These are phyloP conservation scores for Fusarium sp. DNA, from an alignment of 2,329 filamentous ascomycete genomes.

Conservation along the genomic window DNA sequence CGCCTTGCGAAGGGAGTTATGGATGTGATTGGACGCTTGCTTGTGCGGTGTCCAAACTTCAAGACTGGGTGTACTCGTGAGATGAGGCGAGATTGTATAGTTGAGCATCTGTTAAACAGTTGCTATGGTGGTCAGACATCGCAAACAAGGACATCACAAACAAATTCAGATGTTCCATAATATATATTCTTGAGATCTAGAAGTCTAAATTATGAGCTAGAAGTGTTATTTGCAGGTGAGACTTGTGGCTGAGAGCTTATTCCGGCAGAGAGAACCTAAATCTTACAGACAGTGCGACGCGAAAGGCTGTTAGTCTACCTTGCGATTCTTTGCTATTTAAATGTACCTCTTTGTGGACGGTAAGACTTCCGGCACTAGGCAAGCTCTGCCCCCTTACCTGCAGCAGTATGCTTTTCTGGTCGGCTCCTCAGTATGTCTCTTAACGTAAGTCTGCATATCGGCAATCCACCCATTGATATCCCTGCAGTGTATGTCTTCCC, in stretches of 20 bases:
- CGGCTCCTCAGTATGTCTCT: rapidly evolving
- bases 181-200: background rate
- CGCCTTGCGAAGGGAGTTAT: background rate
- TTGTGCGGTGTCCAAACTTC: background rate
- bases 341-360: no score
- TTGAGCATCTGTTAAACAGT: background rate
- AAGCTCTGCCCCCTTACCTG: rapidly evolving
- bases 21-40: background rate
- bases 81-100: background rate
- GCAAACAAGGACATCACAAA: no score
- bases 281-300: rapidly evolving
- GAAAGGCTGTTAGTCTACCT: rapidly evolving
- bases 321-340: rapidly evolving
- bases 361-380: rapidly evolving
- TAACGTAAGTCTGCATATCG: rapidly evolving
- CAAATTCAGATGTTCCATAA: background rate
- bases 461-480: background rate
- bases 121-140: rapidly evolving
- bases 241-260: no score
- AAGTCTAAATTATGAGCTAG: no score
- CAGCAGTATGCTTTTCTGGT: rapidly evolving
- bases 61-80: background rate
- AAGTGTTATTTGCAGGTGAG: no score
- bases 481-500: rapidly evolving
- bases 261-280: no score